Evolutionary conservation across 345 rosid species (phyloP), one percentile per base, ranked within the genome.

Genomic region (Eucalyptus paniculata): DNA sequence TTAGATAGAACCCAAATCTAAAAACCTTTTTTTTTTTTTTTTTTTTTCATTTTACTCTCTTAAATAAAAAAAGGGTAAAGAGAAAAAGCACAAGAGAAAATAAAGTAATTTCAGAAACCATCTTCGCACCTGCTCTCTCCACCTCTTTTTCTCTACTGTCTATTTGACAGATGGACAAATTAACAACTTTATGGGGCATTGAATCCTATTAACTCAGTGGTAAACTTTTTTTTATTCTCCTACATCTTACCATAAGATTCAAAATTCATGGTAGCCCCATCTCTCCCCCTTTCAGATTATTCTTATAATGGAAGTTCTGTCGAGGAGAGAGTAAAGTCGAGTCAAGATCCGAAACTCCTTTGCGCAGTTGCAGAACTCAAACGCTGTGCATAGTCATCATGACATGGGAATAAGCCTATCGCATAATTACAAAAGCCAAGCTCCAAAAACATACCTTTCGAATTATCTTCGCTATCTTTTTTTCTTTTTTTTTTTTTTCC

Each of bases 401-500:
- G 47, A 21, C 83, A 37, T 10, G 3, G 83, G 83, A 45, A 77
- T 40, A 28, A 77, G 47, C 28, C 13, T 2, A 37, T 21, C 6
- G 42, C 42, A 77, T 6, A 77, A 40, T 37, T 40, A 40, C 83
- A 77, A 77, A 40, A 77, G 83, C 83, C 47, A 77, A 40, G 47
- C 83, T 40, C 47, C 83, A 40, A 37, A 40, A 40, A 40, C 83
- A 23, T 21, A 21, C 47, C 83, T 77, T 40, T 77, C 47, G 83
- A 40, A 77, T 40, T 40, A 77, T 6, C 28, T 21, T 21, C 24
- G 47, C 47, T 24, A 23, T 24, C 30, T 56, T 56, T 9, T 56
- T 56, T 0, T 10, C 23, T 1, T 2, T 23, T 5, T 1, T 1
- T 23, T 10, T 0, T 23, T 58, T 30, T 28, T 28, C 15, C n/a